Conservation (phyloP, 2,329 filamentous ascomycete genomes). For the Fonsecaea monophora region DNA sequence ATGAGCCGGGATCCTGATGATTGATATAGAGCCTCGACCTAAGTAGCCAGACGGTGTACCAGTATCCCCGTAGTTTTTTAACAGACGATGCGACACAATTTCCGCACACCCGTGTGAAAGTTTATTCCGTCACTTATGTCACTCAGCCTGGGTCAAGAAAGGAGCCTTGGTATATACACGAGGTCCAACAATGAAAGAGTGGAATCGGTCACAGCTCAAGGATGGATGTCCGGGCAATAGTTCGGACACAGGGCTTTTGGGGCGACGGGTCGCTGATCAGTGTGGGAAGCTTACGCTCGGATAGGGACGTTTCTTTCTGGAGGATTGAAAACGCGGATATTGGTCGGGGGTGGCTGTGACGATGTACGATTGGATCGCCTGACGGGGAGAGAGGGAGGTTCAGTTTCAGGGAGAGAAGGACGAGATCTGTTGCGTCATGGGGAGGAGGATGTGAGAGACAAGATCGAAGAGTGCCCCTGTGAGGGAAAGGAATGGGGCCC, state of each 20-base stretch:
- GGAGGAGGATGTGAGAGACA: constrained; percentile 4
- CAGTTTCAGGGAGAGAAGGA: constrained; percentile 2
- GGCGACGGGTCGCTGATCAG: constrained; percentile 3
- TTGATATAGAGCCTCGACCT: constrained; percentile 24
- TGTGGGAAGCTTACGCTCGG: constrained; percentile 15
- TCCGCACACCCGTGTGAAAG: constrained; percentile 19
- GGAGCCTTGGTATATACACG: constrained; percentile 15
- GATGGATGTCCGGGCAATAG: constrained; percentile 26
- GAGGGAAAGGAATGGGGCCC: background rate
- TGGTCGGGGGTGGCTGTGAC: constrained; percentile 14
- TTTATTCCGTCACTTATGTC: constrained; percentile 16
- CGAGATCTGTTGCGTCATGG: constrained; percentile 20
- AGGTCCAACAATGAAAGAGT: constrained; percentile 1
- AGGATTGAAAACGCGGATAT: constrained; percentile 18
- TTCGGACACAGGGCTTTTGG: constrained; percentile 22
- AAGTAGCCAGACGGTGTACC: constrained; percentile 2
- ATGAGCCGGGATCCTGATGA: constrained; percentile 9
- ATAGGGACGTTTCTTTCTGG: constrained; percentile 9
- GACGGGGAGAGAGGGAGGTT: background rate
- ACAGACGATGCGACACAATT: constrained; percentile 5
- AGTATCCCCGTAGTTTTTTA: background rate
- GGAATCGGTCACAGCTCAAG: background rate
- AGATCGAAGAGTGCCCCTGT: background rate
- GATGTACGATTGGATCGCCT: constrained; percentile 15
- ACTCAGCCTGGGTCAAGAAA: background rate